A percentile compares a stretch with the other conserved stretches of the same genome.
Evolutionary conservation across 495 filamentous ascomycete species (phyloP).

Genomic region (Trypethelium eluteriae): DNA sequence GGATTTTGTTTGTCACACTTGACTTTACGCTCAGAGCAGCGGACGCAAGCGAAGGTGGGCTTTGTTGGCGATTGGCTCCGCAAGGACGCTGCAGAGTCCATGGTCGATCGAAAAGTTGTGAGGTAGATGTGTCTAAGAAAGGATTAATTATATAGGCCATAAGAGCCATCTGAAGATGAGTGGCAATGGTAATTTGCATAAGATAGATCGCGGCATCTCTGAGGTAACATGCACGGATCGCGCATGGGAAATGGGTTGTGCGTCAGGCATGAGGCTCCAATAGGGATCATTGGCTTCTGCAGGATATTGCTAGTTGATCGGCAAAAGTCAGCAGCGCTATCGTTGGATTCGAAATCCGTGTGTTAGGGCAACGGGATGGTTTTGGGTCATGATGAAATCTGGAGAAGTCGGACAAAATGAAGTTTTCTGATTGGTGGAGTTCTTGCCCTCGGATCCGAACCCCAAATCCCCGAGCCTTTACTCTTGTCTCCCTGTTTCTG

Average conservation of each 20-base stretch:
- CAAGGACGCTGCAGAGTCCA: not conserved
- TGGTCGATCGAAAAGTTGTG: not conserved
- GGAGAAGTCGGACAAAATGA: not conserved
- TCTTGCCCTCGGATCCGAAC: not conserved
- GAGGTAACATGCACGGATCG: not conserved
- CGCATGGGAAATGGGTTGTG: not conserved
- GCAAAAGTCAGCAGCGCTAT: not conserved
- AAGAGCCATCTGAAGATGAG: not conserved
- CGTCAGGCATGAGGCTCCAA: not conserved
- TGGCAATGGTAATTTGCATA: not conserved
- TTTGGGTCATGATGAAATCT: constrained; percentile 9
- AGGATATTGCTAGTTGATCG: not conserved
- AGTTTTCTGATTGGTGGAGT: not conserved
- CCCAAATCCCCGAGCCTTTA: not conserved
- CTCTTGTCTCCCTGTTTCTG: not conserved
- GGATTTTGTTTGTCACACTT: constrained; percentile 8
- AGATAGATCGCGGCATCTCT: not conserved
- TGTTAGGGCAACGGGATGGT: not conserved
- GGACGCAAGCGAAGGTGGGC: constrained; percentile 1
- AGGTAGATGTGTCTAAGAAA: not conserved
- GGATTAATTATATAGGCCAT: too few relatives aligned
- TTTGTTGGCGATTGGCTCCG: not conserved
- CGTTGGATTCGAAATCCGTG: not conserved
- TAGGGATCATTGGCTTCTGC: not conserved
- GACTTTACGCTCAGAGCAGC: constrained; percentile 9